Conservation (phyloP, 2,329 filamentous ascomycete genomes). For the Trichoderma asperellum region DNA sequence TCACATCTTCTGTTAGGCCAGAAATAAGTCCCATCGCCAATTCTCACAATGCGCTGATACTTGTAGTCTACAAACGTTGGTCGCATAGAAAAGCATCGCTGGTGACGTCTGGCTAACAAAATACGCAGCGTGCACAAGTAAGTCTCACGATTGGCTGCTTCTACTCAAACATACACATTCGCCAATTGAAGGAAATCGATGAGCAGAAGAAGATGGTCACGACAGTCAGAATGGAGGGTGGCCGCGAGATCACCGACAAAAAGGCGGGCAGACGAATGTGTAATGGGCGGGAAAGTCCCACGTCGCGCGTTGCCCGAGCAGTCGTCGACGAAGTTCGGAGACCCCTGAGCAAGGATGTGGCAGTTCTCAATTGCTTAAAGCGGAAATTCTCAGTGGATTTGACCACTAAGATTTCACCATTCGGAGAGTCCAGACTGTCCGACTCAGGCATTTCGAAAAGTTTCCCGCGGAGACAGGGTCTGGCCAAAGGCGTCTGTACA, state of each 20-base stretch:
- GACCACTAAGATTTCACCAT: slow-evolving; percentile 23
- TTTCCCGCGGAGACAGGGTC: slow-evolving; percentile 20
- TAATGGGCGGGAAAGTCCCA: not conserved
- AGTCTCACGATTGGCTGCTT: not conserved
- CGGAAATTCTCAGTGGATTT: slow-evolving; percentile 23
- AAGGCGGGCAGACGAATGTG: not conserved
- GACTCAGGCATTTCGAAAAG: not conserved
- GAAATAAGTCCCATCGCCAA: not conserved
- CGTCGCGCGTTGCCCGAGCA: slow-evolving; percentile 5
- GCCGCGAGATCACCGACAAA: not conserved
- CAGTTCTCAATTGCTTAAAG: slow-evolving; percentile 19
- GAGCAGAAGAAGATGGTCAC: not conserved
- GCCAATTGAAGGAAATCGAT: not conserved
- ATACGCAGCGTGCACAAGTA: not conserved
- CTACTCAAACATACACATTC: not conserved
- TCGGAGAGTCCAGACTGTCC: slow-evolving; percentile 5
- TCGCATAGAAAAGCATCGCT: not conserved
- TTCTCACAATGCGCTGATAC: not conserved
- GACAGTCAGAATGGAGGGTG: not conserved
- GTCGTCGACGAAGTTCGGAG: not conserved
- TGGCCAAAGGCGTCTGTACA: not conserved
- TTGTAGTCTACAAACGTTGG: no score
- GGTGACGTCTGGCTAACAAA: not conserved
- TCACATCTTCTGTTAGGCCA: not conserved
- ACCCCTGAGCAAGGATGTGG: slow-evolving; percentile 8